These are phyloP conservation scores for Citrus glauca DNA, from an alignment of 345 rosid genomes.

Conservation along the genomic window DNA sequence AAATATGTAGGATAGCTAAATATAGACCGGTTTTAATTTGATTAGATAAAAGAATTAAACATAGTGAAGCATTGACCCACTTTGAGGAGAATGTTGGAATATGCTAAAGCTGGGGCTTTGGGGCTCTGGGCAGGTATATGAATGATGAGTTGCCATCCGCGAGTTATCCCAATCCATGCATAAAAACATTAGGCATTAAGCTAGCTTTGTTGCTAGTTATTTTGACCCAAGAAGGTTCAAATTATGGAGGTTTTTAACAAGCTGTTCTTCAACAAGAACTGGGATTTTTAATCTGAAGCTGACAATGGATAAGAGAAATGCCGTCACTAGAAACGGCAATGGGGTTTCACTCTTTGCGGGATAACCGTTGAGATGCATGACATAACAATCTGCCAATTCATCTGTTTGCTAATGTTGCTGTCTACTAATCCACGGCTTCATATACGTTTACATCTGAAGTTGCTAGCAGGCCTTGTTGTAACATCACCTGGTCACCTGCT, in stretches of 20 bases:
- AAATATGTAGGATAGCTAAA: no score
- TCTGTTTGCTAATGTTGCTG: slow-evolving; percentile 23
- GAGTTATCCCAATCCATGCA: background rate
- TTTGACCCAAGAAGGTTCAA: no score
- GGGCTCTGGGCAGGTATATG: background rate
- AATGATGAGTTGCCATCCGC: background rate
- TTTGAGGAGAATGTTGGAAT: background rate
- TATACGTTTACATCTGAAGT: slow-evolving; percentile 20
- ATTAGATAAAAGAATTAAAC: background rate
- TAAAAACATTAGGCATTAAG: no score
- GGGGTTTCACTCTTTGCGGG: slow-evolving; percentile 9
- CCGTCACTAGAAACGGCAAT: background rate
- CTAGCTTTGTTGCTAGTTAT: no score
- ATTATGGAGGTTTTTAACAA: background rate
- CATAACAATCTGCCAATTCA: slow-evolving; percentile 19
- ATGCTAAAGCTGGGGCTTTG: background rate
- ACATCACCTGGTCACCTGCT: slow-evolving; percentile 30
- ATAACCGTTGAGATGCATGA: slow-evolving; percentile 13
- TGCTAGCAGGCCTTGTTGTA: slow-evolving; percentile 29
- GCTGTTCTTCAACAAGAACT: background rate
- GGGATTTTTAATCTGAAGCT: background rate
- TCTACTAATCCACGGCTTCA: slow-evolving; percentile 27
- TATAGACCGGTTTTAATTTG: no score
- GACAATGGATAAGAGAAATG: no score
- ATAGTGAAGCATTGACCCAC: background rate